Conservation (phyloP, 768 basidiomycete species). For the Gymnopilus junonius region DNA sequence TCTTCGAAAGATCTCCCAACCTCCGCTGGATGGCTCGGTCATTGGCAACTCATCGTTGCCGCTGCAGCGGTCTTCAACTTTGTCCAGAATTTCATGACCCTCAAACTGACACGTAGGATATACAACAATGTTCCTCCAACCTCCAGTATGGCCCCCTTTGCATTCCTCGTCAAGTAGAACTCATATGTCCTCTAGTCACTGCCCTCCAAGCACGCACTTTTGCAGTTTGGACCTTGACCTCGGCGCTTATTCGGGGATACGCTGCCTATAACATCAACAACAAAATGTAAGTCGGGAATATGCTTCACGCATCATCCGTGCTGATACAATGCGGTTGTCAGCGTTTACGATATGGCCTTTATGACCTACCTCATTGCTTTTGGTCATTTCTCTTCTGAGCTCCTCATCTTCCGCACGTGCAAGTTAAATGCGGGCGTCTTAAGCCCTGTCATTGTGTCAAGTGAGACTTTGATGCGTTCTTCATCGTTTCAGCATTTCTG, state of each 20-base stretch:
- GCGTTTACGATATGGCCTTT: constrained; percentile 89
- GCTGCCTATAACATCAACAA: constrained; percentile 89
- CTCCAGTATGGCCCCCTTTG: constrained; percentile 35
- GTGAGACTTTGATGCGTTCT: constrained; percentile 49
- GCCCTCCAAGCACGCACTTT: constrained; percentile 88
- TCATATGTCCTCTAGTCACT: constrained; percentile 61
- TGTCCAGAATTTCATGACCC: constrained; percentile 78
- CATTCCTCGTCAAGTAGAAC: neutral
- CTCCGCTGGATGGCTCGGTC: constrained; percentile 72
- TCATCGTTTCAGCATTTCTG: constrained; percentile 17
- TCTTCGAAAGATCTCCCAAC: constrained; percentile 60
- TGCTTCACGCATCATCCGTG: constrained; percentile 10
- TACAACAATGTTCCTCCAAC: constrained; percentile 58
- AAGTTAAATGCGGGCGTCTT: constrained; percentile 62
- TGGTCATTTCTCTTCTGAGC: constrained; percentile 86
- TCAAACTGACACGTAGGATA: constrained; percentile 76
- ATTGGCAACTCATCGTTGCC: constrained; percentile 88
- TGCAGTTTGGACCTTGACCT: constrained; percentile 88
- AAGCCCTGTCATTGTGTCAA: constrained; percentile 82
- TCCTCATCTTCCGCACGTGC: constrained; percentile 80
- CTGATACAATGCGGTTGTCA: constrained; percentile 39
- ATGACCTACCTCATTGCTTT: constrained; percentile 90
- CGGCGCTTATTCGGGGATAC: constrained; percentile 82
- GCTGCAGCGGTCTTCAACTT: constrained; percentile 84
- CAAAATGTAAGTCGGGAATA: constrained; percentile 62